Base-by-base conservation (phyloP, 2,329 filamentous ascomycete genomes). In the Karstenula rhodostoma region DNA sequence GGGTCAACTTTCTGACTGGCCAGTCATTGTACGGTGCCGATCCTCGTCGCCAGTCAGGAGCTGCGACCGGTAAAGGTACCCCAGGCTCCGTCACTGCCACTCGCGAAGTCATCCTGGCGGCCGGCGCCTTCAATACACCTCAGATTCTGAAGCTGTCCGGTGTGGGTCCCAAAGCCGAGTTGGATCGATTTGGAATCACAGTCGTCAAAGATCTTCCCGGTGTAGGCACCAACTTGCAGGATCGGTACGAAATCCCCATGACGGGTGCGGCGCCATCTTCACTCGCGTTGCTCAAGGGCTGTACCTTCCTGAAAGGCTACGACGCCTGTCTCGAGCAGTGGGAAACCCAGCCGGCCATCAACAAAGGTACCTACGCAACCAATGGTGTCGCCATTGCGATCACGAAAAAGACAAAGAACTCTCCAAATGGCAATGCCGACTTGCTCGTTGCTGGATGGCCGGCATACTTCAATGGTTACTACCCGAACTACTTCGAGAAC, bases 71-170 rank as follows among this genome's bases (percentile, higher is more conserved):
- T 6, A 25, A 22, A 12, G 23, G 27, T 10, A 27, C 12, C 4
- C 44, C 25, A 9, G 44, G 44, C 22, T 17, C 13, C 2, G 54
- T 49, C n/a, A 9, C 25, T 10, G 54, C 54, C 9, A 17, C 13
- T 10, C 58, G 59, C 23, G 65, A 67, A 53, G 66, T 68, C 49
- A 65, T 68, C 42, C 51, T 68, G 17, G 59, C 66, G 4, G 62
- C 40, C 4, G 87, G 87, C 4, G 82, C 85, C 0, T 88, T 85
- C 73, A 86, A 89, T 73, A 83, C 83, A 1, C 86, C 87, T 3
- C 87, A 90, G 73, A 72, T 90, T 4, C 83, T 90, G 5, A 86
- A 87, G 76, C 82, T 89, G 0, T 85, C 81, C 54, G 88, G 88
- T 5, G 82, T 90, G 29, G 87, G 88, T 0, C 85, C 86, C 0